phyloP scores from a whole-genome alignment of 345 rosid species.

The Populus deltoides region DNA sequence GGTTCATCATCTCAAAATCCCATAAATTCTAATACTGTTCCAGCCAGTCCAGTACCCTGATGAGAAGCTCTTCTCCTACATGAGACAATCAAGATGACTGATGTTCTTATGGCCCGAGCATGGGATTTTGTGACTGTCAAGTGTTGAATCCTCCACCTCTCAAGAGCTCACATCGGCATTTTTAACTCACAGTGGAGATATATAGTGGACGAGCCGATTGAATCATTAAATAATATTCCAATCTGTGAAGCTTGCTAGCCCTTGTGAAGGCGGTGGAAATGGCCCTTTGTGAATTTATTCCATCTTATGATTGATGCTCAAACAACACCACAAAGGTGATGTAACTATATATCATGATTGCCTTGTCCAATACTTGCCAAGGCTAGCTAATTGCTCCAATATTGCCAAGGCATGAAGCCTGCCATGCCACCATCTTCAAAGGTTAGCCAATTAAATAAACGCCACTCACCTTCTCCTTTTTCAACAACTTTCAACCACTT shows the following conservation, averaged over 20 bases:
- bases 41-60: too few relatives aligned
- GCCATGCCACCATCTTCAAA: slow-evolving; percentile 2
- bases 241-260: background rate
- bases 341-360: background rate
- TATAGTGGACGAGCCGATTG: too few relatives aligned
- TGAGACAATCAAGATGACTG: too few relatives aligned
- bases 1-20: too few relatives aligned
- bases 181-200: too few relatives aligned
- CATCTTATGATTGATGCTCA: background rate
- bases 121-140: too few relatives aligned
- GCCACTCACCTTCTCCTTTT: background rate
- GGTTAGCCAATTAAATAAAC: background rate
- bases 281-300: background rate
- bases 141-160: too few relatives aligned
- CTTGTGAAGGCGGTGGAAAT: background rate
- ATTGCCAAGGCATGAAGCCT: background rate
- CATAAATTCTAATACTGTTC: too few relatives aligned
- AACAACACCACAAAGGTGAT: background rate
- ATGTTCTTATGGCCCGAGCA: too few relatives aligned
- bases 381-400: background rate
- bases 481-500: slow-evolving; percentile 15
- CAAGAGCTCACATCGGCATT: too few relatives aligned
- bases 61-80: too few relatives aligned
- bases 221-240: too few relatives aligned
- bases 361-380: background rate